Conservation (phyloP, 805 yeast species). For the Nakazawaea sp. region DNA sequence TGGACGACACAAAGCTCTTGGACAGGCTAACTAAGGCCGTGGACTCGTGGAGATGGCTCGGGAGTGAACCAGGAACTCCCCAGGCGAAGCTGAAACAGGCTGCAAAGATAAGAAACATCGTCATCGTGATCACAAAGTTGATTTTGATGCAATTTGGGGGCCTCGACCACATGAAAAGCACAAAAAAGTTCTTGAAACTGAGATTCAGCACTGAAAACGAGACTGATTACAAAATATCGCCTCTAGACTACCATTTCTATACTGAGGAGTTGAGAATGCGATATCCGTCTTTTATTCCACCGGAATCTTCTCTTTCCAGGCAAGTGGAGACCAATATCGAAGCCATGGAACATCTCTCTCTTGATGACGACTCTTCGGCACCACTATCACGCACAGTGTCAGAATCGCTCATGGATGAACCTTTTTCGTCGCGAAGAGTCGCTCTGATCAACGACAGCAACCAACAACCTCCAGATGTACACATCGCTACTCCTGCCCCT, state of each 20-base stretch:
- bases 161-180: constrained; percentile 25
- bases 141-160: constrained; percentile 61
- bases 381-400: not conserved
- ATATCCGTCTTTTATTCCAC: constrained; percentile 64
- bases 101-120: constrained; percentile 49
- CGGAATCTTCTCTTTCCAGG: constrained; percentile 38
- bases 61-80: constrained; percentile 17
- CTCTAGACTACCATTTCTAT: constrained; percentile 78
- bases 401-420: constrained; percentile 21
- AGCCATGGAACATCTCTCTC: constrained; percentile 7
- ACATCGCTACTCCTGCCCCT: constrained; percentile 84
- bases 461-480: constrained; percentile 33
- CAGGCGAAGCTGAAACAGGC: constrained; percentile 20
- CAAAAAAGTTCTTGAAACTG: constrained; percentile 39
- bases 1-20: constrained; percentile 29
- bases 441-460: constrained; percentile 26
- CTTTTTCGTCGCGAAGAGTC: constrained; percentile 21
- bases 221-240: constrained; percentile 50
- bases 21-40: constrained; percentile 38
- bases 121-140: constrained; percentile 46
- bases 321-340: constrained; percentile 28
- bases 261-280: constrained; percentile 67
- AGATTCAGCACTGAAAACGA: constrained; percentile 22
- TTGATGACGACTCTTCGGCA: not conserved
- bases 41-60: constrained; percentile 62